These are phyloP conservation scores for Xylaria hypoxylon DNA, from an alignment of 2,329 filamentous ascomycete species.

Conservation along the genomic window DNA sequence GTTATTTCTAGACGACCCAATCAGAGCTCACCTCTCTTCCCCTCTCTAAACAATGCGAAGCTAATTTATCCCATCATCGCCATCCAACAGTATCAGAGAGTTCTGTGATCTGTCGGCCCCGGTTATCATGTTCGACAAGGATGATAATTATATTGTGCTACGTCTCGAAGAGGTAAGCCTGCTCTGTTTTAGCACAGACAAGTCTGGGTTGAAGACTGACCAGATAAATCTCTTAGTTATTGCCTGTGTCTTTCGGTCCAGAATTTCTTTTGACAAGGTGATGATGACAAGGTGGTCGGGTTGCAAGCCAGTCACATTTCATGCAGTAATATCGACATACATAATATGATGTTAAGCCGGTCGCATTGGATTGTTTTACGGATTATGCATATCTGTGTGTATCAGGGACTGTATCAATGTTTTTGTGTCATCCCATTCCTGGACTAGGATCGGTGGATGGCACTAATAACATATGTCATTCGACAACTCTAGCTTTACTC, in stretches of 20 bases:
- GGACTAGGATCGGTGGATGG: background rate
- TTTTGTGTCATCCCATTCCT: background rate
- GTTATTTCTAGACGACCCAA: conserved; percentile 8
- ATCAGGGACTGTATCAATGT: background rate
- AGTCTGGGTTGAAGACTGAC: conserved; percentile 17
- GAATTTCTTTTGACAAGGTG: conserved; percentile 58
- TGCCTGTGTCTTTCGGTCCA: conserved; percentile 76
- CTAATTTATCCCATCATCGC: conserved; percentile 15
- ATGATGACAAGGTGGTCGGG: conserved; percentile 4
- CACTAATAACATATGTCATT: background rate
- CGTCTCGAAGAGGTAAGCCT: conserved; percentile 72
- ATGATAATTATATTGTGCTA: conserved; percentile 77
- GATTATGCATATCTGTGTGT: background rate
- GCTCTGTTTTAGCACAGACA: background rate
- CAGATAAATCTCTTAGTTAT: conserved; percentile 60
- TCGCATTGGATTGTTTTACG: background rate
- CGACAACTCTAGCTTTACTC: background rate
- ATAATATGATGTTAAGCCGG: conserved; percentile 2
- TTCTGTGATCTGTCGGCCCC: conserved; percentile 77
- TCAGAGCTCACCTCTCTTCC: background rate
- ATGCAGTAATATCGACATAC: conserved; percentile 1
- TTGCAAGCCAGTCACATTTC: background rate
- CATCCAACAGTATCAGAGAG: conserved; percentile 73
- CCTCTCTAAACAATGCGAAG: background rate
- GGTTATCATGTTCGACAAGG: conserved; percentile 92